Evolutionary conservation across 1,284 basidiomycete species (phyloP).

Genomic region (Sporisorium scitamineum): DNA sequence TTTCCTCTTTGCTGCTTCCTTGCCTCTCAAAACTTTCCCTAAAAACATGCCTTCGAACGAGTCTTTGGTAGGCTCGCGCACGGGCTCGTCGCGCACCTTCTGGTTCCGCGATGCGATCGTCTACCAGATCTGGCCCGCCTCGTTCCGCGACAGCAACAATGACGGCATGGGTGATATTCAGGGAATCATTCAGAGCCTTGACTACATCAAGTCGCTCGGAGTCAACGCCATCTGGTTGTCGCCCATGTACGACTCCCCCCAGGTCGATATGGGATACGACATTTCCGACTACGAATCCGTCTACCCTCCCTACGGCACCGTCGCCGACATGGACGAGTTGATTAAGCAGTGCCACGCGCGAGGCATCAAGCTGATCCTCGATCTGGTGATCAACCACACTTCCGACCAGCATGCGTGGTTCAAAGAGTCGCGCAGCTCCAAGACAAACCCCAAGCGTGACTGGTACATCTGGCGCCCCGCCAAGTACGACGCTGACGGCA

Average conservation of each 20-base stretch:
- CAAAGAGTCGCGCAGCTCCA: constrained; percentile 75
- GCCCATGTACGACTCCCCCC: constrained; percentile 79
- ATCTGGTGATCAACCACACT: constrained; percentile 84
- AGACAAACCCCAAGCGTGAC: constrained; percentile 76
- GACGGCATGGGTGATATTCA: constrained; percentile 82
- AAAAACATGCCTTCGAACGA: constrained; percentile 49
- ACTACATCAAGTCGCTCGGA: constrained; percentile 79
- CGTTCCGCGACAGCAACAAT: constrained; percentile 80
- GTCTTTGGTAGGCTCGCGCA: constrained; percentile 28
- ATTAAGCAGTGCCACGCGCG: constrained; percentile 75
- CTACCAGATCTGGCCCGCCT: constrained; percentile 77
- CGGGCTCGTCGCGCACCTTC: constrained; percentile 28
- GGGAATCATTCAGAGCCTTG: constrained; percentile 77
- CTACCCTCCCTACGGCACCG: constrained; percentile 79
- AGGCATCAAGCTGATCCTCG: constrained; percentile 82
- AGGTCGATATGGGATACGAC: constrained; percentile 77
- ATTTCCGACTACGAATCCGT: constrained; percentile 78
- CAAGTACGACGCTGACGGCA: constrained; percentile 72
- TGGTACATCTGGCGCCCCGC: constrained; percentile 83
- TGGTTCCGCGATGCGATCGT: constrained; percentile 57
- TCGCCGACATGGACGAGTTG: constrained; percentile 80
- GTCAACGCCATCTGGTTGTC: constrained; percentile 81
- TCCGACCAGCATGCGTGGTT: constrained; percentile 79
- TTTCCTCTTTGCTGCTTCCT: not conserved
- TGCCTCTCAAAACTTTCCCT: not conserved